Base-by-base conservation (phyloP, 2,329 filamentous ascomycete genomes). In the Fusarium haematococcum region DNA sequence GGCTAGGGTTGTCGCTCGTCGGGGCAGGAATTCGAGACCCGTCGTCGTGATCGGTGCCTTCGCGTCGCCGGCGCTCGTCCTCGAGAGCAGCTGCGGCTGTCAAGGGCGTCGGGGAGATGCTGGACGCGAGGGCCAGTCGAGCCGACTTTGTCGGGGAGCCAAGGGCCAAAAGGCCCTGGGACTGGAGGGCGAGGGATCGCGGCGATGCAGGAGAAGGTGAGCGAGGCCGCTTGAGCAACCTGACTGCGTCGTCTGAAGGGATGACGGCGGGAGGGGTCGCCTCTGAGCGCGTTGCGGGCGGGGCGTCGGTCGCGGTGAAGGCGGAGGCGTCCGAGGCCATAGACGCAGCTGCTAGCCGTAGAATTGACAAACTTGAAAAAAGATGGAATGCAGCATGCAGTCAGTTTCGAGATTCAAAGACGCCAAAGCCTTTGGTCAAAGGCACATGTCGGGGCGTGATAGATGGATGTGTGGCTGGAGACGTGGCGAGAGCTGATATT, bases 251-350 rank as follows among this genome's bases (percentile, higher is more conserved):
- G 78, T 86, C 85, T 63, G 81, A 77, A 75, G 81, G 79, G 72
- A 85, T 81, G 70, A 81, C 79, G 69, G 82, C 78, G 68, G 82
- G 78, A 72, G 82, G 77, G 66, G 81, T 78, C 60, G 81, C 74
- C 54, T 83, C 81, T 67, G 81, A 76, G 74, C 78, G 80, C 76
- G 78, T 76, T 66, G 82, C 78, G 71, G 84, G 83, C 80, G 86
- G 84, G 80, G 85, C 82, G 82, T 88, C 87, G 77, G 86, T 86
- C 82, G 87, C 87, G 81, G 87, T 86, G 81, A 88, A 84, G 77
- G 85, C 83, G 79, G 84, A 86, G 78, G 86, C 85, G 79, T 88
- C 87, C 75, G 88, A 87, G 81, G 87, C 87, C 88, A 90, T 90
- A 84, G 77, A 78, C 76, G 77, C 77, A 77, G 70, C 68, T 78